These are phyloP conservation scores for Aspergillus sp. DNA, from an alignment of 2,329 filamentous ascomycete species.

Conservation along the genomic window DNA sequence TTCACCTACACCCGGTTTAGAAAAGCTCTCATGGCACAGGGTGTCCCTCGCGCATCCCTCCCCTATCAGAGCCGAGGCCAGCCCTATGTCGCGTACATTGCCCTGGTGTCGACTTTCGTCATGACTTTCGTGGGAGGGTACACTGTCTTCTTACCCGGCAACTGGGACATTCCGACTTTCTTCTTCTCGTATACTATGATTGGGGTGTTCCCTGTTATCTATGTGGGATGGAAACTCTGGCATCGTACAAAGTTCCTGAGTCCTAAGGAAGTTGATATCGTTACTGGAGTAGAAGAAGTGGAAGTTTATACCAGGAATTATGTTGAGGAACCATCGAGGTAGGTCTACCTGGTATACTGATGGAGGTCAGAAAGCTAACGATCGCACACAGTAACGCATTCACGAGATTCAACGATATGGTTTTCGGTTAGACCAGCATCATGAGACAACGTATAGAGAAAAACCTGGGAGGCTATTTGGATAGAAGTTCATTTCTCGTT, in stretches of 20 bases:
- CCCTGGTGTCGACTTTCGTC: conserved; percentile 62
- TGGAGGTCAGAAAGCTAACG: background rate
- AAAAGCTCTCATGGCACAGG: conserved; percentile 68
- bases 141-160: conserved; percentile 68
- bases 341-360: conserved; percentile 25
- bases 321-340: conserved; percentile 57
- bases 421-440: conserved; percentile 17
- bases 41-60: conserved; percentile 65
- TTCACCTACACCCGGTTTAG: conserved; percentile 72
- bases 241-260: conserved; percentile 62
- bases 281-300: conserved; percentile 64
- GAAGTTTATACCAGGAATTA: conserved; percentile 68
- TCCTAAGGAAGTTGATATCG: conserved; percentile 63
- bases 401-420: conserved; percentile 22
- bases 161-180: conserved; percentile 70
- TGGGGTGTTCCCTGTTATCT: conserved; percentile 68
- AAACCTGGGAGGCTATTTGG: background rate
- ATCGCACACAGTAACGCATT: conserved; percentile 26
- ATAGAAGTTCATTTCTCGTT: background rate
- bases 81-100: conserved; percentile 71
- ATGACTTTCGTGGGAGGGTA: conserved; percentile 79
- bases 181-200: conserved; percentile 78
- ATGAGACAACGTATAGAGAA: background rate
- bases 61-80: conserved; percentile 70
- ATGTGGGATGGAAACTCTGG: conserved; percentile 69